These are phyloP conservation scores for Umbelopsis ramanniana DNA, from an alignment of 192 early-diverging fungal species.

Conservation along the genomic window DNA sequence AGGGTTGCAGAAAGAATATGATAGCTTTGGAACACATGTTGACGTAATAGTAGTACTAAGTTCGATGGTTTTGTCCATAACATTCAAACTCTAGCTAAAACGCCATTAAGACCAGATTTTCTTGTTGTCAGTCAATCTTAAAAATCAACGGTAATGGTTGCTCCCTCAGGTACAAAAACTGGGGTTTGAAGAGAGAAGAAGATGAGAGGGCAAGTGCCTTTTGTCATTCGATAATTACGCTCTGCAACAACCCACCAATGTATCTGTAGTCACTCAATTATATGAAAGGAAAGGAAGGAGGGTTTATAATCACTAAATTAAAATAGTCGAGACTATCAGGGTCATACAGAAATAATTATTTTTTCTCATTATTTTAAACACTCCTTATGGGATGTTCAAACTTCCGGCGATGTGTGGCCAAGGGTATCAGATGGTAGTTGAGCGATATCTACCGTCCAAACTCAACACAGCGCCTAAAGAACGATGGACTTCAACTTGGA, in stretches of 20 bases:
- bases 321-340: no score
- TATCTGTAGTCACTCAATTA: no score
- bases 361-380: no score
- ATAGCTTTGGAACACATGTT: no score
- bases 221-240: no score
- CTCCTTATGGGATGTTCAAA: no score
- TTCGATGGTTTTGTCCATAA: conserved; percentile 33
- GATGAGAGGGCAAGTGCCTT: conserved; percentile 94
- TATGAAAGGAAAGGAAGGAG: no score
- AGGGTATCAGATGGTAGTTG: neutral
- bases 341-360: no score
- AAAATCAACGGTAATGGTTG: conserved; percentile 74
- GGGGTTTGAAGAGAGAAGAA: conserved; percentile 88
- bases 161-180: conserved; percentile 63
- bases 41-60: conserved; percentile 47
- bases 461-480: conserved; percentile 47
- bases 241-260: no score
- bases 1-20: no score
- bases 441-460: conserved; percentile 28
- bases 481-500: conserved; percentile 62
- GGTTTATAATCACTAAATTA: no score
- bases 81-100: conserved; percentile 42
- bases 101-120: conserved; percentile 99
- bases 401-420: neutral
- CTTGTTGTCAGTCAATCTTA: conserved; percentile 74